Base-by-base conservation (phyloP, 2,329 filamentous ascomycete species). In the Xylariaceae sp. region DNA sequence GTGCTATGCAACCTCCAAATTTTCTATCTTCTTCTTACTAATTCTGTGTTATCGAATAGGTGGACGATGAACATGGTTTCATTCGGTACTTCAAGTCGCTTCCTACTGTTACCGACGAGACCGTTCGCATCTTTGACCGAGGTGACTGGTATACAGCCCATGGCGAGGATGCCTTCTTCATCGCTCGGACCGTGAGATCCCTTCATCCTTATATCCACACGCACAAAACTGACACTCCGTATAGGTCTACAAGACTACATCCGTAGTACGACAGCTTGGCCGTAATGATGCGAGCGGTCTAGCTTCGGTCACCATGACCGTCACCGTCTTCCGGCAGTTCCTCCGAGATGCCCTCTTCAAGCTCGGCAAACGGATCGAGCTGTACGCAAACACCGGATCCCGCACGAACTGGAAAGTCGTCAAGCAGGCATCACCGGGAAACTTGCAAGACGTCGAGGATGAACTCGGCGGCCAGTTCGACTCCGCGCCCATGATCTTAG, bases 81-180 rank as follows among this genome's bases (percentile, higher is more conserved):
- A 97, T 97, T 77, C 90, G 88, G 67, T 96, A 92, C 78, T 99
- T 95, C 80, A 93, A 93, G 68, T 88, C 87, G n/a, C 82, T 99
- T 2, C 86, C 91, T 4, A 70, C 79, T 11, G 85, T 86, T 56
- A 84, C 86, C 67, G 82, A 86, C 45, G 88, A 89, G 57, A 92
- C 90, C 0, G 82, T 99, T 56, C 88, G 94, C 56, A 88, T 99
- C 61, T 97, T 97, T 72, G 92, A 97, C 70, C 86, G 94, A 65
- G 89, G 90, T 42, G 94, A 99, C 72, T 99, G 88, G 83, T 97
- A 97, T 74, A 96, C 93, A 4, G 89, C 92, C n/a, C 91, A 96
- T 70, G 90, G 89, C 51, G 83, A 90, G 59, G 87, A 95, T 84
- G 90, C 90, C 55, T 84, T 83, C 65, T 92, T 92, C 73, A 92